Evolutionary conservation across 2,329 filamentous ascomycete genomes (phyloP).

Genomic region (Paecilomyces sp.): DNA sequence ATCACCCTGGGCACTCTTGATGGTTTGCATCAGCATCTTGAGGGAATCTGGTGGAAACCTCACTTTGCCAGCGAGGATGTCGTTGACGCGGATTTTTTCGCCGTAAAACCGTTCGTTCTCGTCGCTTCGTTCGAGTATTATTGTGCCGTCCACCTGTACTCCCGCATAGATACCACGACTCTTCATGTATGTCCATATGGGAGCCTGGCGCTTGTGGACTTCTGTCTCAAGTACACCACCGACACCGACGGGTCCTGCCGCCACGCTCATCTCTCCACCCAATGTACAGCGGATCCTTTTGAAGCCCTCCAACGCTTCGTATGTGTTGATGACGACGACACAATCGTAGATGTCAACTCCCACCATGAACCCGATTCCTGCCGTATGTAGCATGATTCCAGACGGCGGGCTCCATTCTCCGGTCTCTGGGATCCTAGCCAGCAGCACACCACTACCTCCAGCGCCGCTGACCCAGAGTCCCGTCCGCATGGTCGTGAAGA

Average conservation of each 20-base stretch:
- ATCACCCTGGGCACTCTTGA: conserved; percentile 82
- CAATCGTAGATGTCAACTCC: conserved; percentile 96
- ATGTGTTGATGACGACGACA: conserved; percentile 84
- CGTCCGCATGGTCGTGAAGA: conserved; percentile 93
- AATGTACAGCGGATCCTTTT: conserved; percentile 71
- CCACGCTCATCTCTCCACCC: conserved; percentile 71
- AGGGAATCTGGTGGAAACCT: conserved; percentile 50
- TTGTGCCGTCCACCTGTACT: conserved; percentile 77
- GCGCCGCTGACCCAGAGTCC: conserved; percentile 88
- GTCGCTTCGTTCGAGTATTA: conserved; percentile 77
- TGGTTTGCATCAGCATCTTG: conserved; percentile 65
- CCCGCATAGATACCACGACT: conserved; percentile 83
- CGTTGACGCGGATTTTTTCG: conserved; percentile 52
- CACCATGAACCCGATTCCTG: conserved; percentile 79
- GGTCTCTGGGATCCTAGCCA: conserved; percentile 70
- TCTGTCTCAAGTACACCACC: conserved; percentile 67
- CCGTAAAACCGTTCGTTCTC: conserved; percentile 86
- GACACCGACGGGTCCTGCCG: conserved; percentile 68
- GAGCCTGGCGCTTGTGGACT: conserved; percentile 60
- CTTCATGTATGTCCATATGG: conserved; percentile 82
- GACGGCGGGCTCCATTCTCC: conserved; percentile 89
- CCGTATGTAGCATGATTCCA: conserved; percentile 83
- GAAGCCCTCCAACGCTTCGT: conserved; percentile 76
- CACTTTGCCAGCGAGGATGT: conserved; percentile 58
- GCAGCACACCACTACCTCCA: conserved; percentile 79